phyloP scores from a whole-genome alignment of 805 yeast species.

The Kodamaea lidongshanica region DNA sequence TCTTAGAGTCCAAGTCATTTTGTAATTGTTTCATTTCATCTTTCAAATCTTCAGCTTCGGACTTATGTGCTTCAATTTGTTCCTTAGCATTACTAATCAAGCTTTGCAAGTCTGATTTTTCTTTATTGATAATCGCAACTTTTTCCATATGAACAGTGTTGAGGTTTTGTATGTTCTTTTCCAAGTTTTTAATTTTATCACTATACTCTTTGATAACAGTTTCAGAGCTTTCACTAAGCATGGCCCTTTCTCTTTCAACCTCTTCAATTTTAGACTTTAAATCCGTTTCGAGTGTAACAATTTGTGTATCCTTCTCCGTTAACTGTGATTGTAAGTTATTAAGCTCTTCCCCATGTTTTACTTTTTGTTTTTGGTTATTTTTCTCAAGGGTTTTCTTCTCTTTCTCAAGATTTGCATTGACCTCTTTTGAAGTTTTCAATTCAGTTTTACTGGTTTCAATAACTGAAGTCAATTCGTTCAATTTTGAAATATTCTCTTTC shows the following conservation, averaged over 20 bases:
- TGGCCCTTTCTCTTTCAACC: conserved; percentile 46
- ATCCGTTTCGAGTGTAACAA: conserved; percentile 24
- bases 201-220: conserved; percentile 44
- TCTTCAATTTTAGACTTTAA: conserved; percentile 35
- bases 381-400: conserved; percentile 9
- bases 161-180: conserved; percentile 20
- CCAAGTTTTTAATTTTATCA: conserved; percentile 39
- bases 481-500: no score
- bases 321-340: conserved; percentile 14
- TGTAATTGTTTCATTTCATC: no score
- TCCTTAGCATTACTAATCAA: conserved; percentile 7
- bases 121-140: conserved; percentile 4
- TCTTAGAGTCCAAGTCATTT: no score
- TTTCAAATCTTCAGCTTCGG: conserved; percentile 10
- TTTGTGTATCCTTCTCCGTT: conserved; percentile 20
- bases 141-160: conserved; percentile 12
- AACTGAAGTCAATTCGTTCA: not conserved
- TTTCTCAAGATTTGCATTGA: conserved; percentile 1
- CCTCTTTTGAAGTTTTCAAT: conserved; percentile 3
- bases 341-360: conserved; percentile 16
- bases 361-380: conserved; percentile 9
- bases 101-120: conserved; percentile 8
- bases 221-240: conserved; percentile 45
- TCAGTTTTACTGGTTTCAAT: not conserved
- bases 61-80: conserved; percentile 11